Evolutionary conservation across 1,284 basidiomycete genomes (phyloP).

Genomic region (Sanghuangporus baumii): DNA sequence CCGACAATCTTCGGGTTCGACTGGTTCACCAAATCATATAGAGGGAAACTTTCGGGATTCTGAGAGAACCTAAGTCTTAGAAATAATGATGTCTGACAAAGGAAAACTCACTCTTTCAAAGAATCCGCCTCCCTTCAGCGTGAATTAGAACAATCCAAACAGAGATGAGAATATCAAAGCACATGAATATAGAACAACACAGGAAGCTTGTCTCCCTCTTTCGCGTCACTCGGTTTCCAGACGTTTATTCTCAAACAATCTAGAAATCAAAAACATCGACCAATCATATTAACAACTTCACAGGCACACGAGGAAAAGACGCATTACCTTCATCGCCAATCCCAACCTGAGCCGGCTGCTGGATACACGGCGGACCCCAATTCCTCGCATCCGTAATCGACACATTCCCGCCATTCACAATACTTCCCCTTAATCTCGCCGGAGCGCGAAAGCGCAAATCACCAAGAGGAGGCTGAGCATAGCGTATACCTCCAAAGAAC

Average conservation of each 20-base stretch:
- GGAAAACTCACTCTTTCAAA: slow-evolving; percentile 27
- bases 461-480: slow-evolving; percentile 51
- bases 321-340: slow-evolving; percentile 36
- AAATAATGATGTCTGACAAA: neutral
- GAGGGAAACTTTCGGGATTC: slow-evolving; percentile 43
- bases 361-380: slow-evolving; percentile 39
- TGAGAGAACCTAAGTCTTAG: slow-evolving; percentile 14
- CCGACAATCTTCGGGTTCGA: slow-evolving; percentile 44
- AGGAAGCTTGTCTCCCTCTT: slow-evolving; percentile 37
- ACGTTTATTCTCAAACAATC: slow-evolving; percentile 52
- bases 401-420: slow-evolving; percentile 14
- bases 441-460: slow-evolving; percentile 45
- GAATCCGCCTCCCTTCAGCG: slow-evolving; percentile 37
- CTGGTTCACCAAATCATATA: slow-evolving; percentile 47
- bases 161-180: neutral
- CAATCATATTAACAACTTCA: neutral
- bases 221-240: slow-evolving; percentile 42
- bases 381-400: slow-evolving; percentile 35
- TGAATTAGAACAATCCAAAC: neutral
- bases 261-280: slow-evolving; percentile 6
- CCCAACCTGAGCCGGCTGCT: slow-evolving; percentile 36
- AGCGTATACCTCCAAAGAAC: slow-evolving; percentile 46
- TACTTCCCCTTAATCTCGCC: slow-evolving; percentile 36
- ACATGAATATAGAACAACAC: slow-evolving; percentile 44
- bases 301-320: neutral